phyloP scores from a whole-genome alignment of 78 protist genomes.

The Dictyostelium purpureum region DNA sequence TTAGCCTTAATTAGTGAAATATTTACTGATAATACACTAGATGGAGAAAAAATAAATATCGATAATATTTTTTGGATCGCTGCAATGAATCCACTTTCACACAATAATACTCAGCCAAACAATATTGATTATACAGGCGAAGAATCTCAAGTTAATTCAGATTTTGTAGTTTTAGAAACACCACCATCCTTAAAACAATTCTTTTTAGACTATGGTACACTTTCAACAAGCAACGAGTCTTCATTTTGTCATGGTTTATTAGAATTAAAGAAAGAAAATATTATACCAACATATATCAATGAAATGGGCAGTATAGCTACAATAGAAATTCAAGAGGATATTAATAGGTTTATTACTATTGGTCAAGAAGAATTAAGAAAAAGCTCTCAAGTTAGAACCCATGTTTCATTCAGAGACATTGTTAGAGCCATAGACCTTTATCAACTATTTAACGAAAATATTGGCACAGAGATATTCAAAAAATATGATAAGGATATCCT shows the following conservation, averaged over 20 bases:
- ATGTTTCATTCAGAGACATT: slow-evolving; percentile 66
- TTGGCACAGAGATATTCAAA: neutral
- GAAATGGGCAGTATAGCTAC: too few species aligned
- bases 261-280: neutral
- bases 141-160: neutral
- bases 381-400: slow-evolving; percentile 32
- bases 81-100: slow-evolving; percentile 69
- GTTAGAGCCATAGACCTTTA: slow-evolving; percentile 55
- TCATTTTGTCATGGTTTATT: slow-evolving; percentile 1
- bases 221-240: neutral
- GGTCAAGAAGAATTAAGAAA: slow-evolving; percentile 20
- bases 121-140: neutral
- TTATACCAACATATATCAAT: neutral
- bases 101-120: neutral
- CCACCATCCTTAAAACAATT: slow-evolving; percentile 67
- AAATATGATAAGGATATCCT: neutral
- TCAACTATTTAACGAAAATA: neutral
- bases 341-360: too few species aligned
- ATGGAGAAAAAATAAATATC: slow-evolving; percentile 34
- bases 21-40: slow-evolving; percentile 49
- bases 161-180: slow-evolving; percentile 33
- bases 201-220: slow-evolving; percentile 18
- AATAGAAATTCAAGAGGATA: too few species aligned
- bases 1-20: slow-evolving; percentile 77
- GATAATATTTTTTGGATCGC: slow-evolving; percentile 80